Conservation (phyloP, 106 monocot species). For the Apostasia shenzhenica region DNA sequence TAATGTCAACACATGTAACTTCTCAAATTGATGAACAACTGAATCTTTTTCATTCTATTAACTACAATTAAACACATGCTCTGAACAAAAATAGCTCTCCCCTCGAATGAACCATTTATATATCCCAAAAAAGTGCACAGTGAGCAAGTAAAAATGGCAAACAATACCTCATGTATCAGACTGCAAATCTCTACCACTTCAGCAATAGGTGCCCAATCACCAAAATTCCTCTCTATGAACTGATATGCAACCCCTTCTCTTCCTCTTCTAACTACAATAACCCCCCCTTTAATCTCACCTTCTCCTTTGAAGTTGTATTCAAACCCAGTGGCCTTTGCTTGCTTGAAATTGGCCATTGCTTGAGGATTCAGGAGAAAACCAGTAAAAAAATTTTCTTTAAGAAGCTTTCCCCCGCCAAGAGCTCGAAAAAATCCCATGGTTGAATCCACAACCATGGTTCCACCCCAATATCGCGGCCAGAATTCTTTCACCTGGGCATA, state of each 20-base stretch:
- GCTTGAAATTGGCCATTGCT: conserved; percentile 17
- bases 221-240: conserved; percentile 45
- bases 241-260: conserved; percentile 32
- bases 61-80: too few species aligned
- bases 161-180: conserved; percentile 6
- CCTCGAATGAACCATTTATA: too few species aligned
- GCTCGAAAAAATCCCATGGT: conserved; percentile 27
- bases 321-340: conserved; percentile 22
- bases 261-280: conserved; percentile 23
- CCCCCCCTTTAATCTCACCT: conserved; percentile 27
- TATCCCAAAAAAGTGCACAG: too few species aligned
- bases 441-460: conserved; percentile 28
- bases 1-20: too few species aligned
- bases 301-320: conserved; percentile 15
- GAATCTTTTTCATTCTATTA: too few species aligned
- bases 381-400: conserved; percentile 27
- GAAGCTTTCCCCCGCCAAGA: conserved; percentile 28
- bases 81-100: too few species aligned
- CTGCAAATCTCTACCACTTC: conserved; percentile 43
- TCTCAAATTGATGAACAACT: too few species aligned
- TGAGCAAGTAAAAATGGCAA: too few species aligned
- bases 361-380: conserved; percentile 27
- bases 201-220: conserved; percentile 42
- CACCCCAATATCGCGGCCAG: conserved; percentile 43
- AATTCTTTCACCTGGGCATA: conserved; percentile 27